Conservation (phyloP, 306 rosid genomes). For the Canavalia ensiformis region DNA sequence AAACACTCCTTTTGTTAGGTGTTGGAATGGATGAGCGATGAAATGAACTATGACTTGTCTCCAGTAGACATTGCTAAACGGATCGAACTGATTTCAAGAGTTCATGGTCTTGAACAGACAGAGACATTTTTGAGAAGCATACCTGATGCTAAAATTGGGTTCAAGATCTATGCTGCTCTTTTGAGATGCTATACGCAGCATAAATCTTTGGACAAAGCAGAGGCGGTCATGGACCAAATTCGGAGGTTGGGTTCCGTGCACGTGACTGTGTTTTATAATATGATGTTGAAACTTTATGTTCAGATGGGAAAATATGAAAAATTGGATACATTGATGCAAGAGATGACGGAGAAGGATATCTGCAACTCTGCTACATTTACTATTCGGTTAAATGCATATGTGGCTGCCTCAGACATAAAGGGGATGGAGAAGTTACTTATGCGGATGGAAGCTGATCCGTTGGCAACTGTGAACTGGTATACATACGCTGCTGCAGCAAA, state of each 20-base stretch:
- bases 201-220: slow-evolving; percentile 65
- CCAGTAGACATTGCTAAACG: slow-evolving; percentile 58
- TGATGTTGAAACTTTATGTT: slow-evolving; percentile 69
- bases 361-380: slow-evolving; percentile 49
- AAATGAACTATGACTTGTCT: slow-evolving; percentile 39
- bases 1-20: slow-evolving; percentile 54
- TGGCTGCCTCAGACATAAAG: slow-evolving; percentile 43
- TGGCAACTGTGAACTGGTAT: slow-evolving; percentile 57
- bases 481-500: slow-evolving; percentile 61
- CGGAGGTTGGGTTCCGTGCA: slow-evolving; percentile 46
- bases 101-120: slow-evolving; percentile 68
- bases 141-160: slow-evolving; percentile 50
- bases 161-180: slow-evolving; percentile 65
- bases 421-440: slow-evolving; percentile 69
- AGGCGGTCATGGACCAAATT: slow-evolving; percentile 65
- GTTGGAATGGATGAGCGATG: slow-evolving; percentile 65
- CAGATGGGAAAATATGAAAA: slow-evolving; percentile 62
- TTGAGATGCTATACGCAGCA: slow-evolving; percentile 64
- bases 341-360: slow-evolving; percentile 66
- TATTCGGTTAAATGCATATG: slow-evolving; percentile 67
- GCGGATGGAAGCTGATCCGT: slow-evolving; percentile 68
- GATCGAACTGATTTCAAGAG: slow-evolving; percentile 70
- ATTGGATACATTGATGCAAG: slow-evolving; percentile 59
- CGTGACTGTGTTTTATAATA: slow-evolving; percentile 54
- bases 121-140: slow-evolving; percentile 61